Percentiles rank a stretch among this genome's conserved stretches.
phyloP scores from a whole-genome alignment of 164 flowering plant species.

The Umbellularia californica region DNA sequence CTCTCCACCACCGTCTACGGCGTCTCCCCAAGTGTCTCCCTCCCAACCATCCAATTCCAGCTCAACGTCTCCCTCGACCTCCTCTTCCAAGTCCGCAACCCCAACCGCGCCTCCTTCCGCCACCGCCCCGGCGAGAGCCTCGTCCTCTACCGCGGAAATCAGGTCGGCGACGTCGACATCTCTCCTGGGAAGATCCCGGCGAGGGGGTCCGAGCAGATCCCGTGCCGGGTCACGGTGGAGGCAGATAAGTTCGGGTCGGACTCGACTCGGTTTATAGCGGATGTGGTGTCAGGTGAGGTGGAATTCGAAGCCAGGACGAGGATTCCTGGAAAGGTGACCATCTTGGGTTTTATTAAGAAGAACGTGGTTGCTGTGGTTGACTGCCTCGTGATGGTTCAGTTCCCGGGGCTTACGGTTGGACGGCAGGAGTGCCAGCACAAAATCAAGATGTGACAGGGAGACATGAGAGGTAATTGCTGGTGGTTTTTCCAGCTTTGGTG shows the following conservation, averaged over 20 bases:
- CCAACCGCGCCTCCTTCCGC: constrained; percentile 39
- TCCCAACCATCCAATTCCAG: constrained; percentile 30
- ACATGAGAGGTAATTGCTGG: too few relatives aligned
- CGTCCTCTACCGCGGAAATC: constrained; percentile 26
- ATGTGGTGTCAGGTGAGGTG: constrained; percentile 33
- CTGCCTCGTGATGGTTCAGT: constrained; percentile 30
- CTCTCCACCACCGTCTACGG: constrained; percentile 36
- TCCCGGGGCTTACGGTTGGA: constrained; percentile 26
- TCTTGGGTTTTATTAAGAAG: constrained; percentile 33
- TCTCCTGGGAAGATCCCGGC: constrained; percentile 36
- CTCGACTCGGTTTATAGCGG: constrained; percentile 20
- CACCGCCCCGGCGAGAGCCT: constrained; percentile 26
- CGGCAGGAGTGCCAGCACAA: constrained; percentile 31
- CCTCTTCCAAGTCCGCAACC: constrained; percentile 29
- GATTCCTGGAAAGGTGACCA: constrained; percentile 39
- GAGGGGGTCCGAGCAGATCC: constrained; percentile 20
- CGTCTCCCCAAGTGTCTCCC: constrained; percentile 34
- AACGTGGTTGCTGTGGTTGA: constrained; percentile 32
- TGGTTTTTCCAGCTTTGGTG: too few relatives aligned
- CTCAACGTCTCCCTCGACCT: constrained; percentile 43
- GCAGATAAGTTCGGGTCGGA: constrained; percentile 26
- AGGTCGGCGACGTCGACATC: constrained; percentile 43
- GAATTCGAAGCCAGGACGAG: constrained; percentile 26
- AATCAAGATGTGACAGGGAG: constrained; percentile 24
- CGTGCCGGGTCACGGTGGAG: constrained; percentile 15